These are phyloP conservation scores for Phytopythium mirpurense DNA, from an alignment of 352 stramenopile genomes.

Conservation along the genomic window DNA sequence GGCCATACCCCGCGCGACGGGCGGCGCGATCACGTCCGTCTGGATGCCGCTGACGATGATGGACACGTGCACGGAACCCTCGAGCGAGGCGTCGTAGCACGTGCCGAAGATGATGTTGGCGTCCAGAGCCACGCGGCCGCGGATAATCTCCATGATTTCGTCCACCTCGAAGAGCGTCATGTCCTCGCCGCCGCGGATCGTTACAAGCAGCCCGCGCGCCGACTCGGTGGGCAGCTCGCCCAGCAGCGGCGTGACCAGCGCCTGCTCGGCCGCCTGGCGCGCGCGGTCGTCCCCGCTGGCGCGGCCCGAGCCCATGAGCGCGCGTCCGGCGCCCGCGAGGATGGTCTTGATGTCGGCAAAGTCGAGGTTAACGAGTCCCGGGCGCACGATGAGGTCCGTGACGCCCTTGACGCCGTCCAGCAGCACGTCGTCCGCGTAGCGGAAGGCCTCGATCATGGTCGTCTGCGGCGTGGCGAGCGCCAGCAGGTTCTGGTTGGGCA, in stretches of 20 bases:
- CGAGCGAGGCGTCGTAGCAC: slow-evolving; percentile 78
- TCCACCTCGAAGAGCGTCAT: slow-evolving; percentile 93
- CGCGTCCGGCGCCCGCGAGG: slow-evolving; percentile 91
- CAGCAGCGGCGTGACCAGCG: slow-evolving; percentile 94
- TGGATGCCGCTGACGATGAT: slow-evolving; percentile 89
- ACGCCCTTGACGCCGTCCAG: slow-evolving; percentile 94
- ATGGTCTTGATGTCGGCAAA: slow-evolving; percentile 97
- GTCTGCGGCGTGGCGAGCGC: slow-evolving; percentile 91
- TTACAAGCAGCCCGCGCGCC: slow-evolving; percentile 93
- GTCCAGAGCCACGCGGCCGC: slow-evolving; percentile 65
- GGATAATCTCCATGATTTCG: slow-evolving; percentile 86
- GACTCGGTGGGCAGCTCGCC: slow-evolving; percentile 91
- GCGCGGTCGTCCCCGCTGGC: slow-evolving; percentile 74
- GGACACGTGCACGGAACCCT: slow-evolving; percentile 80
- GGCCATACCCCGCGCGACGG: slow-evolving; percentile 45
- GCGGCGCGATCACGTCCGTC: slow-evolving; percentile 77
- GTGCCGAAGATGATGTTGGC: slow-evolving; percentile 90
- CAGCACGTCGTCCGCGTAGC: slow-evolving; percentile 93
- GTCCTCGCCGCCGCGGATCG: slow-evolving; percentile 91
- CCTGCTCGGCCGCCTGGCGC: slow-evolving; percentile 87
- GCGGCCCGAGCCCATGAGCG: slow-evolving; percentile 94
- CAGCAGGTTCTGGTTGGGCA: slow-evolving; percentile 96
- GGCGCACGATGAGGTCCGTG: slow-evolving; percentile 94
- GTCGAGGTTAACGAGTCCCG: slow-evolving; percentile 96
- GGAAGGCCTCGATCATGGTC: slow-evolving; percentile 92